Evolutionary conservation across 177 flowering plant species (phyloP).

Genomic region (Telopea speciosissima): DNA sequence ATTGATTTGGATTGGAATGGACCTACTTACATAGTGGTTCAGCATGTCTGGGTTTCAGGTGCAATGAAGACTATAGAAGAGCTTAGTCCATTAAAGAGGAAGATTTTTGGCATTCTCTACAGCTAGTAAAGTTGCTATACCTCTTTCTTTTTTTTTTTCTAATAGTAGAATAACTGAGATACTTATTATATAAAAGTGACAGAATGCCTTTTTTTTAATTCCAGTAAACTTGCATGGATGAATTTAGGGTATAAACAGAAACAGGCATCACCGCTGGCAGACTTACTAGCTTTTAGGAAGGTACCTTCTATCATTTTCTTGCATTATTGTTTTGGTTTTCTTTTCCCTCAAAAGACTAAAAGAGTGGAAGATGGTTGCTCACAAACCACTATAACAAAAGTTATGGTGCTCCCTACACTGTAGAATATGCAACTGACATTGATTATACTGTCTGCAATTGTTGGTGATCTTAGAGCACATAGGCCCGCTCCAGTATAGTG

Average conservation of each 20-base stretch:
- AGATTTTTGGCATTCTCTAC: slow-evolving; percentile 62
- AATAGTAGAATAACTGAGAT: neutral
- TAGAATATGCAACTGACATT: neutral
- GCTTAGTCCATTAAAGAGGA: slow-evolving; percentile 62
- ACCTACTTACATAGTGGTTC: neutral
- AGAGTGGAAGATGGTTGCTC: neutral
- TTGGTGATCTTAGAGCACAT: neutral
- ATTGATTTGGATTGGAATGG: neutral
- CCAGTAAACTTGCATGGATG: slow-evolving; percentile 88
- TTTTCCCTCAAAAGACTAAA: neutral
- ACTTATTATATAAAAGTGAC: neutral
- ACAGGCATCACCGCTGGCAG: slow-evolving; percentile 79
- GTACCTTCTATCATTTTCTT: slow-evolving; percentile 27
- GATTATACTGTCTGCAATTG: neutral
- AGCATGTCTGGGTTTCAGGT: slow-evolving; percentile 35
- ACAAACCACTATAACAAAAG: neutral
- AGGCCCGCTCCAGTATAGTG: neutral
- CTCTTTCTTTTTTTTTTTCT: slow-evolving; percentile 9
- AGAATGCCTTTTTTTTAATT: slow-evolving; percentile 3
- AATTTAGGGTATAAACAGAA: slow-evolving; percentile 64
- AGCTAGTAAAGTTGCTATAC: slow-evolving; percentile 44
- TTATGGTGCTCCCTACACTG: neutral
- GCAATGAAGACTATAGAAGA: slow-evolving; percentile 56
- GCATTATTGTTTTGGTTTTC: neutral
- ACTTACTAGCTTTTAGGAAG: slow-evolving; percentile 90